Evolutionary conservation across 257 asterid species (phyloP).

Genomic region (Apocynum venetum): DNA sequence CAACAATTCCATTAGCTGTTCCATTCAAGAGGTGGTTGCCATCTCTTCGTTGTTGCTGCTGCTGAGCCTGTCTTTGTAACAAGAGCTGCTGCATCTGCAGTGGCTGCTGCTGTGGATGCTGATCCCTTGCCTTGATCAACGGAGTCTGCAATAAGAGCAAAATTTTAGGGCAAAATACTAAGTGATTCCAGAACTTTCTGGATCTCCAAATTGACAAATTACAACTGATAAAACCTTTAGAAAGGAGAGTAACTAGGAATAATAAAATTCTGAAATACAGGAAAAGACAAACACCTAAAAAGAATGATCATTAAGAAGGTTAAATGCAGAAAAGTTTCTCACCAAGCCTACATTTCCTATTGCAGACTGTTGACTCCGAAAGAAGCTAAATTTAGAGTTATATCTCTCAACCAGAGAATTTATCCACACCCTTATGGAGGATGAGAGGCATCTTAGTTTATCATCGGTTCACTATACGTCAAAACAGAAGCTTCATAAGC

Average conservation of each 20-base stretch:
- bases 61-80: slow-evolving; percentile 17
- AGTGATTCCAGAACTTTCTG: neutral
- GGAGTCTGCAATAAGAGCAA: slow-evolving; percentile 58
- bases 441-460: neutral
- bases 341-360: too few species aligned
- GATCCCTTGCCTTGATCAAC: slow-evolving; percentile 81
- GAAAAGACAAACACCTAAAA: too few species aligned
- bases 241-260: too few species aligned
- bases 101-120: slow-evolving; percentile 42
- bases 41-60: slow-evolving; percentile 71
- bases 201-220: neutral
- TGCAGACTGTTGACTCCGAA: too few species aligned
- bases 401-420: neutral
- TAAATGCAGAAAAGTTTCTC: too few species aligned
- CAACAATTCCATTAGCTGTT: slow-evolving; percentile 69
- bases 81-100: slow-evolving; percentile 60
- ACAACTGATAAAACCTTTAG: too few species aligned
- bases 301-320: too few species aligned
- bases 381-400: too few species aligned
- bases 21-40: slow-evolving; percentile 77
- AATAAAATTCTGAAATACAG: too few species aligned
- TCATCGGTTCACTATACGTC: neutral
- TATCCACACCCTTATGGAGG: neutral
- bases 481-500: neutral
- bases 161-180: neutral